Conservation (phyloP, 805 yeast species). For the Kregervanrija fluxuum region DNA sequence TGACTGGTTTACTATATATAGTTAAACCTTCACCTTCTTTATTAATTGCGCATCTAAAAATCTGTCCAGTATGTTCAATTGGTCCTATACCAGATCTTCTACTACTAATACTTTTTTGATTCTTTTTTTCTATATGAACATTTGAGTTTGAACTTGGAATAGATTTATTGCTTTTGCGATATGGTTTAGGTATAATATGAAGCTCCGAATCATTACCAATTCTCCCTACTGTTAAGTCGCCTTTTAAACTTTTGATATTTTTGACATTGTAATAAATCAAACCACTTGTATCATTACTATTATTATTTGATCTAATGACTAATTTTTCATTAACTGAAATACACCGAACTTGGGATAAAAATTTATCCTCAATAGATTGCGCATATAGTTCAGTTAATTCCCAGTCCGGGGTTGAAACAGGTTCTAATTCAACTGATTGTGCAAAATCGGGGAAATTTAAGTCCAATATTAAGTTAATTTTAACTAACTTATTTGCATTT, state of each 20-base stretch:
- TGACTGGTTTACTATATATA: neutral
- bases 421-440: conserved; percentile 66
- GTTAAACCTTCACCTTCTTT: neutral
- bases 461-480: conserved; percentile 40
- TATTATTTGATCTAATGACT: conserved; percentile 63
- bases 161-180: conserved; percentile 15
- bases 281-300: conserved; percentile 35
- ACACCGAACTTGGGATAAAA: conserved; percentile 76
- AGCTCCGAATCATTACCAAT: conserved; percentile 34
- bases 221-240: conserved; percentile 27
- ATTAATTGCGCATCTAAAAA: conserved; percentile 3
- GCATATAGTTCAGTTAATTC: conserved; percentile 83
- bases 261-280: conserved; percentile 52
- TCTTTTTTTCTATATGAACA: conserved; percentile 13
- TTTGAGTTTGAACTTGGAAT: conserved; percentile 21
- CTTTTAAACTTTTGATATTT: conserved; percentile 29
- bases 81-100: conserved; percentile 14
- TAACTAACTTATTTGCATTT: conserved; percentile 33
- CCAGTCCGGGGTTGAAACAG: conserved; percentile 77
- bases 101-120: conserved; percentile 24
- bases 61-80: neutral
- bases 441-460: conserved; percentile 34
- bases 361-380: conserved; percentile 59
- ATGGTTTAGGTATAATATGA: conserved; percentile 61
- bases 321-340: conserved; percentile 52